Base-by-base conservation (phyloP, 2,329 filamentous ascomycete genomes). In the Calonectria crousiana region DNA sequence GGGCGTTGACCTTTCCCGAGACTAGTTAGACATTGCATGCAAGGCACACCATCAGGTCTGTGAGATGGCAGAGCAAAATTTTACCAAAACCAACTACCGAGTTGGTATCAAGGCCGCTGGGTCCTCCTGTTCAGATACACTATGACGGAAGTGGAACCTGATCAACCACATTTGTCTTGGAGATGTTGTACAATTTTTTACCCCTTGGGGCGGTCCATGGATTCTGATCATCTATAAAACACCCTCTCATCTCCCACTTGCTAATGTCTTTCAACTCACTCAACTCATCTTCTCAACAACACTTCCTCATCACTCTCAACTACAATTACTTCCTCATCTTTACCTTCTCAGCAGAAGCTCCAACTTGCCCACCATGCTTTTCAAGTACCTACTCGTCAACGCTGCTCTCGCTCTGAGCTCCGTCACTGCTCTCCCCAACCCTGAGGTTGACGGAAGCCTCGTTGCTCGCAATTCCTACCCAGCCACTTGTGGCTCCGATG, bases 321-420 rank as follows among this genome's bases (percentile, higher is more conserved):
- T 20, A 28, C n/a, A 13, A 23, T 18, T 23, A 38, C 13, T 13
- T 16, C 13, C 23, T 9, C n/a, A 36, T 26, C 20, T 36, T 10
- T 28, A 26, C 34, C 34, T 20, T 32, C 23, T 13, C 14, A 23
- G 3, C 23, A 44, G 16, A 13, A 44, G 18, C 52, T 58, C 66
- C 13, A 53, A 71, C 41, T 62, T 68, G 76, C 76, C 76, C 71
- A 74, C 36, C 68, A 78, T 78, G 76, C 76, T 77, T 62, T 70
- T 78, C 75, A 78, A 78, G 26, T 66, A 76, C 41, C 56, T 78
- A 13, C 30, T 78, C 32, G 41, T 77, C 76, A 78, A 77, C 71
- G 52, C 75, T n/a, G 76, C 75, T 47, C 38, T 78, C 67, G 8
- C 75, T 71, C 69, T 77, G 56, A 36, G 34, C 38, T 73, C 77